Base-by-base conservation (phyloP, 148 eudicot species). In the Cornus kousa region DNA sequence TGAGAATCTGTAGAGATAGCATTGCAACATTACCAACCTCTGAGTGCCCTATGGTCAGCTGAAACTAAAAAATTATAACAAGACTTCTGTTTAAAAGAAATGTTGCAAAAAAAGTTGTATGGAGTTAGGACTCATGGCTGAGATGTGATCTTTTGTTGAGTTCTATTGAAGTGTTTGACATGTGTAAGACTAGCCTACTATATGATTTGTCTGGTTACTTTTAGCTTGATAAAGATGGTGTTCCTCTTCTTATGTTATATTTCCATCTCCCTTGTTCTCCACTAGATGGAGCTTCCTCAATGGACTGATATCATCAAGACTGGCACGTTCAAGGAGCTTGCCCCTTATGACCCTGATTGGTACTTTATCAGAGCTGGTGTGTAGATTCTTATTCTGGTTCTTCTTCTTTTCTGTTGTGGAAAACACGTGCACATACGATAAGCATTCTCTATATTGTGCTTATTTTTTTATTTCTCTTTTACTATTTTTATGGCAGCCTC, bases 291-390 rank as follows among this genome's bases (percentile, higher is more conserved):
- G 87, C 89, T 90, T 50, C 93, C 93, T 5, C 85, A 81, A 32
- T 90, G 93, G 93, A 87, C 90, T 5, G 93, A 90, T 64, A 90
- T 90, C 69, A 91, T 88, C 78, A 90, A 90, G 71, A 90, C 93
- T 19, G 93, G 86, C 43, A 80, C 50, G 9, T 81, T 78, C 79
- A 90, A 90, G 87, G 93, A 90, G 67, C 93, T 88, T 70, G 91
- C 93, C 17, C 93, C 93, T 0, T 88, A 88, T 85, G 93, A 90
- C 69, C 88, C 87, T 10, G 93, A 90, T 70, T 90, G 90, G 92
- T 89, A 89, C 59, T 89, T 82, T 71, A 90, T 87, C 37, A 88
- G 93, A 74, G 91, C 93, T 59, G 94, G 94, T 90, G 71, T 28
- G 85, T 71, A 11, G 22, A 16, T 22, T 59, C 7, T 9, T 59